Conservation (phyloP, 1,284 basidiomycete species). For the Trichosporon inkin region DNA sequence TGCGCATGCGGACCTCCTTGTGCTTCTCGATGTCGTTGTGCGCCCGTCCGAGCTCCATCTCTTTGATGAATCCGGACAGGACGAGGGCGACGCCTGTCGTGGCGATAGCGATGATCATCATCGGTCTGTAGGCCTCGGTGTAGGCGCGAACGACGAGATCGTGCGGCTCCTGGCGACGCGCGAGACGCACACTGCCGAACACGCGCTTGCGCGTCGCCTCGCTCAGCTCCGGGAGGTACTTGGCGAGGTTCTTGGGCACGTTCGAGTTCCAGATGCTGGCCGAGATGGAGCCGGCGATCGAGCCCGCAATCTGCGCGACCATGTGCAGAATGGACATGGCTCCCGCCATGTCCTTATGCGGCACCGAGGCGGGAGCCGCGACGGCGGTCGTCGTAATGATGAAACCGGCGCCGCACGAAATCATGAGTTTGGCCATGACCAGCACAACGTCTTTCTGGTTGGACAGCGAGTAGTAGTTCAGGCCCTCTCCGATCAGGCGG, state of each 20-base stretch:
- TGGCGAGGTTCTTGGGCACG: constrained; percentile 29
- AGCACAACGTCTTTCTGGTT: constrained; percentile 28
- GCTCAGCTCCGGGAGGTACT: constrained; percentile 33
- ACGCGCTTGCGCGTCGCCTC: constrained; percentile 30
- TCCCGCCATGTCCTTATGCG: constrained; percentile 49
- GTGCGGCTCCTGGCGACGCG: constrained; percentile 32
- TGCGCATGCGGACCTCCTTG: constrained; percentile 31
- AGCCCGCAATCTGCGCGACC: constrained; percentile 49
- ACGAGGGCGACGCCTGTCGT: constrained; percentile 31
- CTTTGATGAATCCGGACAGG: constrained; percentile 29
- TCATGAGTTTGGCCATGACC: constrained; percentile 36
- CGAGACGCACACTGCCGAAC: constrained; percentile 34
- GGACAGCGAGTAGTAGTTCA: constrained; percentile 12
- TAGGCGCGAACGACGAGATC: constrained; percentile 36
- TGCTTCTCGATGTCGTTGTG: constrained; percentile 38
- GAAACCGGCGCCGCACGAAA: constrained; percentile 26
- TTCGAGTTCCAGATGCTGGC: constrained; percentile 41
- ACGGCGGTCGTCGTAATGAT: constrained; percentile 46
- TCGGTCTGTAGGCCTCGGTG: constrained; percentile 29
- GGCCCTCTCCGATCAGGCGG: constrained; percentile 27
- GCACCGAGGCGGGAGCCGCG: constrained; percentile 46
- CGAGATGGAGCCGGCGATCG: constrained; percentile 43
- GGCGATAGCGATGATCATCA: constrained; percentile 32
- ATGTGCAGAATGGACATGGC: constrained; percentile 47
- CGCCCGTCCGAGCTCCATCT: constrained; percentile 33